Evolutionary conservation across 352 stramenopile genomes (phyloP).

Genomic region (Phytophthora fragariae): DNA sequence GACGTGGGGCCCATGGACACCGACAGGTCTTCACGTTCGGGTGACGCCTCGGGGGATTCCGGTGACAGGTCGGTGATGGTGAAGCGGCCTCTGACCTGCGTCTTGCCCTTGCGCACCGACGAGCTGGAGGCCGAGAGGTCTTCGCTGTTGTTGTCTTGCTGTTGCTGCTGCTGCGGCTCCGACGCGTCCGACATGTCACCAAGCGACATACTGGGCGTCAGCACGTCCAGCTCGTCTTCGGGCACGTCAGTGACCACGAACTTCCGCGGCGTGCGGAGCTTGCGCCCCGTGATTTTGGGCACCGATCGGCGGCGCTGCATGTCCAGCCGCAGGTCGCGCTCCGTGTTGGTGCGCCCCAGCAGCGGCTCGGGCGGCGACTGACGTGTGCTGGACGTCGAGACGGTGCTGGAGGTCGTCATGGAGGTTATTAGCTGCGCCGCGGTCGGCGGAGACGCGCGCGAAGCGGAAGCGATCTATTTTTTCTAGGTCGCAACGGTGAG

Average conservation of each 20-base stretch:
- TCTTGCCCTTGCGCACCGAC: conserved; percentile 60
- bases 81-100: conserved; percentile 77
- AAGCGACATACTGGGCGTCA: conserved; percentile 2
- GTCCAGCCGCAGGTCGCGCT: conserved; percentile 29
- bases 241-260: conserved; percentile 82
- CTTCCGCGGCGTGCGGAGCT: conserved; percentile 60
- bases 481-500: not conserved
- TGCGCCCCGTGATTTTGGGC: conserved; percentile 67
- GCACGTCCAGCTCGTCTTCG: conserved; percentile 47
- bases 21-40: conserved; percentile 38
- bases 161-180: conserved; percentile 13
- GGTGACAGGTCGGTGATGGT: conserved; percentile 85
- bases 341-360: conserved; percentile 16
- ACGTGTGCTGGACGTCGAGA: conserved; percentile 19
- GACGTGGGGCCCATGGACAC: conserved; percentile 29
- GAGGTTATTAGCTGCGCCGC: conserved; percentile 11
- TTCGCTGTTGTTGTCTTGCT: conserved; percentile 32
- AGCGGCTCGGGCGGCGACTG: conserved; percentile 11
- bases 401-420: conserved; percentile 44
- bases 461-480: conserved; percentile 18
- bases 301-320: conserved; percentile 34
- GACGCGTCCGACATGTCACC: conserved; percentile 6
- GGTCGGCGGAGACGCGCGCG: not conserved
- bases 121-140: conserved; percentile 26
- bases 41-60: conserved; percentile 49